Evolutionary conservation across 2,329 filamentous ascomycete genomes (phyloP), one percentile per base, ranked within the genome.

Genomic region (Pseudogymnoascus sp.): DNA sequence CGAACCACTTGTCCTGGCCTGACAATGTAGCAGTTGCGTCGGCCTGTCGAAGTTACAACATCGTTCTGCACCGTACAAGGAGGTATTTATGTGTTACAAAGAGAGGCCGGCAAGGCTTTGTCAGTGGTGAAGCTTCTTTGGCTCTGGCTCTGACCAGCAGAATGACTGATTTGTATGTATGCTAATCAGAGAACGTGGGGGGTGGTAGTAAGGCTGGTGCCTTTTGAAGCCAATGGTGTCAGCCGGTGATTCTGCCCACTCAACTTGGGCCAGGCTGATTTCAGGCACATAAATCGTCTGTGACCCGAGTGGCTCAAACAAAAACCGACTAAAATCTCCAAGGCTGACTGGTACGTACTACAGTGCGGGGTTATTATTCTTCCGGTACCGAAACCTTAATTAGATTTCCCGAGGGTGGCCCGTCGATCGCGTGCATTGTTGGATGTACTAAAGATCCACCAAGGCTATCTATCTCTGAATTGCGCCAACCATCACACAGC

Each of bases 381-480:
- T 55, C 49, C 49, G 49, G 35, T 25, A 19, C 49, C 49, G 49
- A 55, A 55, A 55, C 49, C 49, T 55, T 55, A 55, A 33, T 33
- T 33, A 35, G 49, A 55, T 55, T 55, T 55, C 49, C 49, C 25
- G 28, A 33, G 25, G 28, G 28, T 19, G 25, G 8, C 28, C 49
- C 23, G 49, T 55, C 49, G 49, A 55, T 55, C 49, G 49, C 28
- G 28, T 55, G 49, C 28, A 33, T 55, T 33, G 49, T 52, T 25
- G 23, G 5, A 52, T 52, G 42, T 55, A 55, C 49, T 5, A 33
- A 55, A 55, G 49, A 55, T 55, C 49, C 49, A 55, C 49, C 49
- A 55, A 55, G 49, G 49, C 49, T 25, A 42, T 60, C 25, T 49
- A 42, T 60, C 25, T 49, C 38, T 49, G 38, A 49, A 60, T 60